These are phyloP conservation scores for Ochetophila trinervis DNA, from an alignment of 306 rosid species.

Conservation along the genomic window DNA sequence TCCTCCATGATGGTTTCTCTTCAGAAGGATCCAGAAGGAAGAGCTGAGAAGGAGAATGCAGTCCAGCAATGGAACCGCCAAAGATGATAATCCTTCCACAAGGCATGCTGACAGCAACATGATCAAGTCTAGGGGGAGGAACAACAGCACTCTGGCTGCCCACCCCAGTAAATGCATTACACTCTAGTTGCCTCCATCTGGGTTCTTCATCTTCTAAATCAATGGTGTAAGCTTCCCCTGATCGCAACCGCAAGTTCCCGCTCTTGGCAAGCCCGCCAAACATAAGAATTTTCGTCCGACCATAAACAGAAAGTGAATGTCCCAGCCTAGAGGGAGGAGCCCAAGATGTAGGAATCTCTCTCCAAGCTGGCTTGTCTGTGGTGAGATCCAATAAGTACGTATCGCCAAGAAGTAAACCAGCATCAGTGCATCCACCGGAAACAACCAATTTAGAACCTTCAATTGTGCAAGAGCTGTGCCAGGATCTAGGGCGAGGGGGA, in stretches of 20 bases:
- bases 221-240: constrained; percentile 87
- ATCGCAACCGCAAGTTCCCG: constrained; percentile 76
- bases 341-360: constrained; percentile 83
- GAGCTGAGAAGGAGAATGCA: constrained; percentile 95
- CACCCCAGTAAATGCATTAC: constrained; percentile 56
- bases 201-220: constrained; percentile 80
- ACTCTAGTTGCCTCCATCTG: constrained; percentile 87
- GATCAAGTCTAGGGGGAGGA: constrained; percentile 94
- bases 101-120: constrained; percentile 98
- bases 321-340: constrained; percentile 92
- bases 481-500: constrained; percentile 91
- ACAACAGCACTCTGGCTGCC: constrained; percentile 80
- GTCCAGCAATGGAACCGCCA: constrained; percentile 92
- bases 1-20: constrained; percentile 97
- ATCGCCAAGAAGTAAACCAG: constrained; percentile 86
- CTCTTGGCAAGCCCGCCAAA: constrained; percentile 97
- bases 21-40: constrained; percentile 94
- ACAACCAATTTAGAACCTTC: constrained; percentile 95
- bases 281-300: constrained; percentile 84
- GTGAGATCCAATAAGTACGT: constrained; percentile 79
- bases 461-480: constrained; percentile 95
- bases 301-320: constrained; percentile 89
- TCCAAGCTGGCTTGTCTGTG: constrained; percentile 73
- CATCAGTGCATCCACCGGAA: constrained; percentile 94
- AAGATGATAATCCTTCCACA: constrained; percentile 92